phyloP scores from a whole-genome alignment of 208 protist genomes.

The Porcisia hertigi region DNA sequence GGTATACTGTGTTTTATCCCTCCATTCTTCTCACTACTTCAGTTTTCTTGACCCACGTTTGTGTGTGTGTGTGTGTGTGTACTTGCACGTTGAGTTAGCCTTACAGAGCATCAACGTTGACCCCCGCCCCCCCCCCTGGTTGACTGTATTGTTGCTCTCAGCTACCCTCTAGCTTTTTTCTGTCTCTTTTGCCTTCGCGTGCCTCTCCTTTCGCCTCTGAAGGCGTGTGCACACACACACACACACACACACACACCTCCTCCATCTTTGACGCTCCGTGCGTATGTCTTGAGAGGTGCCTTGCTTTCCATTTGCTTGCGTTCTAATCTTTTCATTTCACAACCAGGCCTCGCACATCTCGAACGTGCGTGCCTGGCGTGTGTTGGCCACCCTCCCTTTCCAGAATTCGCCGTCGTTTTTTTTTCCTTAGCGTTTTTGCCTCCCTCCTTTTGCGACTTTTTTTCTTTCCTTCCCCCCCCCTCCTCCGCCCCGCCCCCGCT shows the following conservation, averaged over 20 bases:
- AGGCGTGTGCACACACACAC: no score
- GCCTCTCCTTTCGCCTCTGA: no score
- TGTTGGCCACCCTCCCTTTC: no score
- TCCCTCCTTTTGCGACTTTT: neutral
- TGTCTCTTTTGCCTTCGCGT: slow-evolving; percentile 9
- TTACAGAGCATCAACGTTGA: no score
- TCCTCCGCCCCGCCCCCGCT: neutral
- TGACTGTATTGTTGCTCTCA: neutral
- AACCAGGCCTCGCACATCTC: no score
- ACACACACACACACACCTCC: no score
- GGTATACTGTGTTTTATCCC: no score
- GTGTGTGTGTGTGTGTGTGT: neutral
- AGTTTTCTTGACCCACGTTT: neutral
- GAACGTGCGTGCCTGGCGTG: no score
- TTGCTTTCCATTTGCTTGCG: no score
- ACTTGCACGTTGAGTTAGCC: neutral
- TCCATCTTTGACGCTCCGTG: no score
- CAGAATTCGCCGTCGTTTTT: neutral
- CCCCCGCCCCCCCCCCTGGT: neutral
- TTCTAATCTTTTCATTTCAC: no score
- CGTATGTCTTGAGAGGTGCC: no score
- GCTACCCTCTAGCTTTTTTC: neutral
- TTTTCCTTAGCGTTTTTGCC: neutral
- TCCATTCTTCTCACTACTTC: neutral
- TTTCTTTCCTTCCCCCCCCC: neutral